Conservation (phyloP, 345 rosid species). For the Raphanus sativus region DNA sequence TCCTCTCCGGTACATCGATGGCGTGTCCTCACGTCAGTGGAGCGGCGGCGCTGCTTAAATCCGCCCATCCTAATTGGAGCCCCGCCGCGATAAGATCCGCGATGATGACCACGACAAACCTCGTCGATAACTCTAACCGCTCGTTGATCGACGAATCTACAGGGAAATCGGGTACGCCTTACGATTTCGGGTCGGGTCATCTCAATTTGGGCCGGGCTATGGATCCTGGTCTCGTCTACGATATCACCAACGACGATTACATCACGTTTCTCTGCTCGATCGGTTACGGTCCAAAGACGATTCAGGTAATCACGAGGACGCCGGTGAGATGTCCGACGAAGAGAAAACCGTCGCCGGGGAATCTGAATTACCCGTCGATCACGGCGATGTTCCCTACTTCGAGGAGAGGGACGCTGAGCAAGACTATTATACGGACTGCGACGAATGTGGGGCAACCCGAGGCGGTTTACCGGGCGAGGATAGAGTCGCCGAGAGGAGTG, state of each 20-base stretch:
- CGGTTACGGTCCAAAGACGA: not conserved
- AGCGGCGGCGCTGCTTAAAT: not conserved
- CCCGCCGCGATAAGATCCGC: slow-evolving; percentile 2
- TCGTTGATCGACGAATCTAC: not conserved
- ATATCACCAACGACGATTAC: not conserved
- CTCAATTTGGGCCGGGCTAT: not conserved
- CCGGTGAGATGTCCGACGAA: slow-evolving; percentile 22
- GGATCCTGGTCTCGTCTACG: not conserved
- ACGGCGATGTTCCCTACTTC: slow-evolving; percentile 59
- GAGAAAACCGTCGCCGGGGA: slow-evolving; percentile 58
- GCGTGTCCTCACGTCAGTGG: slow-evolving; percentile 8
- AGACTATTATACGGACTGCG: slow-evolving; percentile 54
- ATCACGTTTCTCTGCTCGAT: not conserved
- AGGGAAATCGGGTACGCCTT: not conserved
- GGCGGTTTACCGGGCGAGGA: slow-evolving; percentile 44
- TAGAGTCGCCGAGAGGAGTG: slow-evolving; percentile 63
- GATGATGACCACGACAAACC: not conserved
- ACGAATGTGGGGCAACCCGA: slow-evolving; percentile 66
- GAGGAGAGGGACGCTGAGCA: slow-evolving; percentile 41
- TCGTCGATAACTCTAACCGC: slow-evolving; percentile 7
- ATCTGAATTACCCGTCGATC: slow-evolving; percentile 79
- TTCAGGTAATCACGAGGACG: not conserved
- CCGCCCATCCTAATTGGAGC: slow-evolving; percentile 5
- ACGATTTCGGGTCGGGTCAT: slow-evolving; percentile 7
- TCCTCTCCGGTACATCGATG: slow-evolving; percentile 4